Evolutionary conservation across 1,139 yeast species (phyloP), one percentile per base, ranked within the genome.

Genomic region (Nakaseomyces bracarensis): DNA sequence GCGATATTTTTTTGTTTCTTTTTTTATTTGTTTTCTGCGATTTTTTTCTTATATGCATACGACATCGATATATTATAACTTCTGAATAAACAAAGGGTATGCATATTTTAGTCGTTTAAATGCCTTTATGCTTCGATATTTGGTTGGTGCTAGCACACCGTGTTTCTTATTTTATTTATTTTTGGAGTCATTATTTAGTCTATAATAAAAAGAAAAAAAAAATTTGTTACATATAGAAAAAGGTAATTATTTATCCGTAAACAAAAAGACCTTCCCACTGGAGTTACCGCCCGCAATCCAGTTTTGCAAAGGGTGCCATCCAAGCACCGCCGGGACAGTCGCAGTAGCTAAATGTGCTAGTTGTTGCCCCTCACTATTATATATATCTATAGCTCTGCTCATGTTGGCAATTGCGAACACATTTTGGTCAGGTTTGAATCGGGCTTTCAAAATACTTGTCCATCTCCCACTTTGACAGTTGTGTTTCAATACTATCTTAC

Each of bases 391-490:
- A 40, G 78, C 85, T 48, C 94, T 71, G 51, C 82, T 84, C 97
- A 91, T 91, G 58, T 89, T 89, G 18, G 86, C 97, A 55, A 91
- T 87, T 18, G 82, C 84, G 61, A 89, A 86, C 52, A 89, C 87
- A 49, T 86, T 84, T 25, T 76, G 69, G 2, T 82, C 79, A 52
- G 85, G 95, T 23, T 62, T 66, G 93, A 96, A 91, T 54, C 77
- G 73, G 0, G 96, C 78, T 54, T 87, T 86, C 43, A 91, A 67
- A 40, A 91, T 89, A 1, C 95, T 81, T 1, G 91, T 95, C 98
- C 98, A 91, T 48, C 95, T 68, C 0, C 98, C 97, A 0, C 96
- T 82, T 61, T 89, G 95, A 64, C 97, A 91, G 55, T 89, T 89
- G 60, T 91, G 97, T 47, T 74, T 75, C 40, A 91, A 70, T 9